Base-by-base conservation (phyloP, 805 yeast species). In the Cyberlindnera subsufficiens region DNA sequence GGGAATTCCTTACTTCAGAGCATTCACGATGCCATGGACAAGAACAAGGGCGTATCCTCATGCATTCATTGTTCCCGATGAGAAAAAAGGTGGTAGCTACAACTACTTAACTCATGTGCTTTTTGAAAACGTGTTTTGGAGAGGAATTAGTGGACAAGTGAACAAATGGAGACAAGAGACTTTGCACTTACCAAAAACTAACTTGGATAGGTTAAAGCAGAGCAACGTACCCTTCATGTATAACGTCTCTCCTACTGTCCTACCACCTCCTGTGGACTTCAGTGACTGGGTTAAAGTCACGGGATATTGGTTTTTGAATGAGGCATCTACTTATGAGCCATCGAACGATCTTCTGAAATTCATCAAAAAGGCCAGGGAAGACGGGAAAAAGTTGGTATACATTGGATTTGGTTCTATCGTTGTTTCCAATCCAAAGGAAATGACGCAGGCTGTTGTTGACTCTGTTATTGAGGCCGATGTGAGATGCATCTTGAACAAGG, bases 1-100 rank as follows among this genome's bases (percentile, higher is more conserved):
- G 44, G 77, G 80, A 17, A 84, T 91, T 43, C 96, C 98, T 0
- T 91, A 91, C 59, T 85, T 86, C 68, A 72, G 97, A 54, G 97
- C 97, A 0, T 91, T 91, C 59, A 91, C 98, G 0, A 91, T 91
- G 98, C 98, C 98, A 0, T 91, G 98, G 98, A 87, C 97, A 0
- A 67, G 96, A 47, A 90, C 98, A 1, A 72, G 95, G 52, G 95
- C 96, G 0, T 91, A 91, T 59, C 97, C 97, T 1, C 97, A 91
- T 68, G 97, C 98, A 0, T 89, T 91, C 50, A 79, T 90, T 59
- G 96, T 87, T 7, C 96, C 98, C 0, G 96, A 89, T 46, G 95
- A 86, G 63, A 87, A 84, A 58, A 75, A 84, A 60, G 96, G 96
- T 10, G 96, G 97, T 3, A 83, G 90, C 9, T 91, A 91, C 64